These are phyloP conservation scores for Yarrowia sp. DNA, from an alignment of 805 yeast species.

Conservation along the genomic window DNA sequence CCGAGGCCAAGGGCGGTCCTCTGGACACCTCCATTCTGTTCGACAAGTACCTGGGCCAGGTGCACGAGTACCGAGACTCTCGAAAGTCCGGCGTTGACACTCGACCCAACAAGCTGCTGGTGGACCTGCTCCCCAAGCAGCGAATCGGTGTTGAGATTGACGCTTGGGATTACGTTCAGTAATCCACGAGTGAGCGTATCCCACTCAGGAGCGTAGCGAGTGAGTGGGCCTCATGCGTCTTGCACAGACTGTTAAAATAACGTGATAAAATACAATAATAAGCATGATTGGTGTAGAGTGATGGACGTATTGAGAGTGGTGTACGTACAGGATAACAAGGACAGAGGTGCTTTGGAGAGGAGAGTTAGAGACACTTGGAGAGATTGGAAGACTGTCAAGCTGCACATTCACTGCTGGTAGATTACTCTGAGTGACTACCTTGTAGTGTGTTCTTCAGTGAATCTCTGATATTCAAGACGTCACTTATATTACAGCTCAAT, in stretches of 20 bases:
- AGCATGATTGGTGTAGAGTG: neutral
- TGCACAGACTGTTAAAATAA: neutral
- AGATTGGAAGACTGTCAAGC: too few relatives aligned
- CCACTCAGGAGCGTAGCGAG: too few relatives aligned
- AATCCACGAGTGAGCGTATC: neutral
- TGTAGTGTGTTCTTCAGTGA: too few relatives aligned
- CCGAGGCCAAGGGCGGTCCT: constrained; percentile 99
- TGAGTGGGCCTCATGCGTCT: too few relatives aligned
- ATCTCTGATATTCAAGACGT: too few relatives aligned
- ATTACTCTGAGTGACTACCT: too few relatives aligned
- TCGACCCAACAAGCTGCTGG: constrained; percentile 53
- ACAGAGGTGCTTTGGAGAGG: too few relatives aligned
- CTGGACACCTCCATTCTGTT: constrained; percentile 89
- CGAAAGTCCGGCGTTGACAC: constrained; percentile 53
- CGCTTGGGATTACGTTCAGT: constrained; percentile 35
- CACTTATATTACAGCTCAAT: too few relatives aligned
- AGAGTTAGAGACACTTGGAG: too few relatives aligned
- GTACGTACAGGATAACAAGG: too few relatives aligned
- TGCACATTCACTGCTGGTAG: too few relatives aligned
- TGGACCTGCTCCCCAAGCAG: constrained; percentile 53
- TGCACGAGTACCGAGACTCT: constrained; percentile 61
- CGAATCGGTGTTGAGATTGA: constrained; percentile 55
- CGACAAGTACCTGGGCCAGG: constrained; percentile 82
- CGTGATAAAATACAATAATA: neutral
- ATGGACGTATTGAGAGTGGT: neutral